Base-by-base conservation (phyloP, 805 yeast genomes). In the Saccharomycopsis sp. region DNA sequence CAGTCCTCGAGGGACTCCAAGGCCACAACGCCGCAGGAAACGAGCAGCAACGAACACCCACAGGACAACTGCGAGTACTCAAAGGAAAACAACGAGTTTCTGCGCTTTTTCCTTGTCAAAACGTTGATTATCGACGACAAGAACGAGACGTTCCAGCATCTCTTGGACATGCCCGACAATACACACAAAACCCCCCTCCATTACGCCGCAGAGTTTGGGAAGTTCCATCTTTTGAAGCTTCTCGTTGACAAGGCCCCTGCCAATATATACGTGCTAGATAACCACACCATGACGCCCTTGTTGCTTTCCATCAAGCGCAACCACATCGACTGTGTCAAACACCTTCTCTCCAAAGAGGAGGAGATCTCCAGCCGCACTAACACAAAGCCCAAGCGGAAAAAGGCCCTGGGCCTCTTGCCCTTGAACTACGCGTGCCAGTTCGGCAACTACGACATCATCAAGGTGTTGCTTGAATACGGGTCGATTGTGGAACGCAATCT, bases 361-460 rank as follows among this genome's bases (percentile, higher is more conserved):
- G 75, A 71, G 56, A 21, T 48, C 21, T 15, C 21, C 41, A 41
- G 16, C 20, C 29, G 37, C 7, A 12, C 23, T 34, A 18, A 14
- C 18, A 16, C 21, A 8, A 48, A 53, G 44, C 29, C 41, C 51
- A n/a, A 51, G 34, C 18, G 54, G 41, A 20, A 29, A 21, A 37
- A 51, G 34, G 47, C 21, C 24, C 20, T 12, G 24, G 86, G 82
- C 60, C 89, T 90, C 67, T 72, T 85, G 52, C 90, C 92, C 0
- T 76, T 94, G 52, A 90, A 89, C 66, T 82, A 87, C 67, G 97
- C 98, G 1, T 94, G 98, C 71, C 85, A 87, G 65, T 80, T 81
- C 60, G 97, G 97, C 14, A 83, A 89, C 65, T 80, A 77, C 61
- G 81, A 82, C 53, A 85, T 89, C 8, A 85, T 90, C 16, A 79